These are phyloP conservation scores for Diplosphaera chodatii DNA, from an alignment of 139 green algal genomes.

Conservation along the genomic window DNA sequence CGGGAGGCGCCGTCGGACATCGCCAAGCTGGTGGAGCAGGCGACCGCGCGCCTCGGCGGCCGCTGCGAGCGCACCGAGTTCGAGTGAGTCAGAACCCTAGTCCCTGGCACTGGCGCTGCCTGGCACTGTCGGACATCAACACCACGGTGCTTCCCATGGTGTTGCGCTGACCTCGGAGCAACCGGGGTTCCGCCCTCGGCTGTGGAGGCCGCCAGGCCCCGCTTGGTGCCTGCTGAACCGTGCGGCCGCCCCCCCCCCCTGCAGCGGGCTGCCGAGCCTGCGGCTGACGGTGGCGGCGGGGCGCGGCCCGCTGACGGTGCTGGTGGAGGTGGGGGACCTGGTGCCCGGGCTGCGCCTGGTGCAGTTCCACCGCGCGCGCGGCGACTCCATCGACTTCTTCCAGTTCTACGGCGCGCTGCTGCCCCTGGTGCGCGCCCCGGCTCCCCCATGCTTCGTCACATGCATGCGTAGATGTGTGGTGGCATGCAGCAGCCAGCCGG, in stretches of 20 bases:
- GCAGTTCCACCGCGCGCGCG: conserved; percentile 26
- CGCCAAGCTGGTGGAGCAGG: conserved; percentile 19
- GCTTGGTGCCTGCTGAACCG: no score
- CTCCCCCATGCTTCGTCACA: no score
- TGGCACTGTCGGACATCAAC: no score
- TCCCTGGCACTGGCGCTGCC: no score
- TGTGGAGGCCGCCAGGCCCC: no score
- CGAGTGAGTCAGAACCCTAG: not conserved
- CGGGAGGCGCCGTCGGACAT: conserved; percentile 3
- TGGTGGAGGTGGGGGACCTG: conserved; percentile 27
- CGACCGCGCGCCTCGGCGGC: conserved; percentile 21
- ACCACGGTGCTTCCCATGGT: no score
- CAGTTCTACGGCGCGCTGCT: conserved; percentile 33
- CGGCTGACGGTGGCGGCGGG: conserved; percentile 23
- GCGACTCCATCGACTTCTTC: conserved; percentile 41
- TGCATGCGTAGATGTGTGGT: no score
- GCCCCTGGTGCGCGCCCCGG: not conserved
- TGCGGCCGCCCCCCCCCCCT: no score
- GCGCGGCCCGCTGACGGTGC: conserved; percentile 14
- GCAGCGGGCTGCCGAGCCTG: conserved; percentile 14
- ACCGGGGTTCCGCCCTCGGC: no score
- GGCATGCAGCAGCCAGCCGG: no score
- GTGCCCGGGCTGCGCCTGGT: conserved; percentile 27
- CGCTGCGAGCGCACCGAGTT: conserved; percentile 8
- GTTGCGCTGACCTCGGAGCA: no score